These are phyloP conservation scores for Beauveria sp. DNA, from an alignment of 2,329 filamentous ascomycete genomes.

Conservation along the genomic window DNA sequence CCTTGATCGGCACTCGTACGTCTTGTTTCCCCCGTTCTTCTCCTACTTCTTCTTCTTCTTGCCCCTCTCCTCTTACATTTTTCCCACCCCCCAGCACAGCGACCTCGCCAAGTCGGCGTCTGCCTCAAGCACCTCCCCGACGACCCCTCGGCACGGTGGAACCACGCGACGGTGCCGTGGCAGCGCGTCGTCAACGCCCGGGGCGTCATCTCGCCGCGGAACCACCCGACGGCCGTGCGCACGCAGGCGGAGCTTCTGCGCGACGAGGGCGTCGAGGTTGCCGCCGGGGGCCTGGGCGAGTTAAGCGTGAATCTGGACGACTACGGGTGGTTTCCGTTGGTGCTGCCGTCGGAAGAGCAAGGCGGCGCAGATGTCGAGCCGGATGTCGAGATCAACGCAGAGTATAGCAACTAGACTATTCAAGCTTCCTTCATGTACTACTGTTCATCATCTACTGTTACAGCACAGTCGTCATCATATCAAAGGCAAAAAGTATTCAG, in stretches of 20 bases:
- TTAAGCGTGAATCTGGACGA: conserved; percentile 41
- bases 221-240: conserved; percentile 39
- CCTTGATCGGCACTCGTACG: conserved; percentile 64
- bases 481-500: neutral
- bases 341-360: conserved; percentile 36
- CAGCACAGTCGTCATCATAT: neutral
- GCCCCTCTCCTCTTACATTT: neutral
- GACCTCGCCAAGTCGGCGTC: conserved; percentile 78
- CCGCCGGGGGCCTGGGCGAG: conserved; percentile 41
- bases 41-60: neutral
- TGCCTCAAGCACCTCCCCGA: conserved; percentile 77
- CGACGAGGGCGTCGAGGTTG: conserved; percentile 46
- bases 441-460: neutral
- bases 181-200: conserved; percentile 87
- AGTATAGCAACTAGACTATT: neutral
- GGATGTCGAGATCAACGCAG: neutral
- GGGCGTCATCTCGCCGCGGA: conserved; percentile 74
- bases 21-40: conserved; percentile 11
- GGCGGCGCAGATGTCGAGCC: neutral
- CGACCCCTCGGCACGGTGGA: conserved; percentile 46
- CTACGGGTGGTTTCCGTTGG: conserved; percentile 49
- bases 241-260: conserved; percentile 43
- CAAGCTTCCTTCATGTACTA: neutral
- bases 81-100: conserved; percentile 43
- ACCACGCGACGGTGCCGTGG: conserved; percentile 81